Percentiles rank a stretch among this genome's conserved stretches.
These are phyloP conservation scores for Stephania japonica DNA, from an alignment of 164 flowering plant genomes.

Conservation along the genomic window DNA sequence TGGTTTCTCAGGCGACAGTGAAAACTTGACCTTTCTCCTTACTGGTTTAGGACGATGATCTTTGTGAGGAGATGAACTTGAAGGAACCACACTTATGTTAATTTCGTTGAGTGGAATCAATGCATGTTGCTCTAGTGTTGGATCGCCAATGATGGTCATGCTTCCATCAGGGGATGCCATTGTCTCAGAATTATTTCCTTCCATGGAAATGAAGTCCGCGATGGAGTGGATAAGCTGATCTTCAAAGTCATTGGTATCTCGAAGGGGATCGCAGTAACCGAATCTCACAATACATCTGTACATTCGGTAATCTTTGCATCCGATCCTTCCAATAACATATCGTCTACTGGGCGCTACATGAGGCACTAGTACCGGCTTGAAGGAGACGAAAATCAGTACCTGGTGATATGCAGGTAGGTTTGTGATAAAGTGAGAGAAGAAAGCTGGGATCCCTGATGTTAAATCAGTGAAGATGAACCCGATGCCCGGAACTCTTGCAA, in stretches of 20 bases:
- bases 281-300: conserved; percentile 64
- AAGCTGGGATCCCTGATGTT: conserved; percentile 56
- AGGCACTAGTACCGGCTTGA: conserved; percentile 48
- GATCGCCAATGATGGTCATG: conserved; percentile 48
- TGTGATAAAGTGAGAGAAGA: conserved; percentile 69
- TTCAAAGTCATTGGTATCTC: conserved; percentile 54
- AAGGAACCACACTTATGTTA: not conserved
- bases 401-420: conserved; percentile 76
- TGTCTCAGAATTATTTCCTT: conserved; percentile 42
- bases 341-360: conserved; percentile 33
- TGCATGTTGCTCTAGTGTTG: conserved; percentile 24
- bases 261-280: conserved; percentile 45
- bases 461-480: conserved; percentile 68
- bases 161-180: conserved; percentile 37
- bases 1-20: conserved; percentile 37
- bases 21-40: conserved; percentile 48
- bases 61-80: conserved; percentile 7
- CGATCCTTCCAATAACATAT: conserved; percentile 53
- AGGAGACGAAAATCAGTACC: conserved; percentile 58
- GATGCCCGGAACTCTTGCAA: conserved; percentile 64
- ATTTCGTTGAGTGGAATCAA: conserved; percentile 28
- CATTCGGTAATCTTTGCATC: conserved; percentile 40
- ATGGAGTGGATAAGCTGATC: conserved; percentile 44
- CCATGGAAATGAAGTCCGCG: conserved; percentile 55
- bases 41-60: not conserved